phyloP scores from a whole-genome alignment of 306 rosid genomes.

The Pachyrhizus erosus region DNA sequence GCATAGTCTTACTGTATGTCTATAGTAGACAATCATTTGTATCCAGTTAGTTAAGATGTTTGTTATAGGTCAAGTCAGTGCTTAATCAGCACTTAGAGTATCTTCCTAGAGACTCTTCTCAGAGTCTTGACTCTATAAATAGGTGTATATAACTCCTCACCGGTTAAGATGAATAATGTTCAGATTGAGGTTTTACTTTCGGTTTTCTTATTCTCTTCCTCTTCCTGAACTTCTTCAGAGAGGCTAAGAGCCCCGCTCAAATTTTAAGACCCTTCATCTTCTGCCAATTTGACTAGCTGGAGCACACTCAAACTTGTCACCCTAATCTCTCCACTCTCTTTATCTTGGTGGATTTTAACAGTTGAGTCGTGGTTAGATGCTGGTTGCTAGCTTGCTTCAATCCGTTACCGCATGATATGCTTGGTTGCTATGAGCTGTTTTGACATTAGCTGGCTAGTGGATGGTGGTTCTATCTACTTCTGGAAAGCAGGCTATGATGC shows the following conservation, averaged over 20 bases:
- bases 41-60: too few relatives aligned
- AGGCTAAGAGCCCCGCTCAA: not conserved
- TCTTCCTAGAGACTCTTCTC: too few relatives aligned
- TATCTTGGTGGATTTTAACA: not conserved
- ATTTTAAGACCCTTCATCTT: not conserved
- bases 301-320: not conserved
- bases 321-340: not conserved
- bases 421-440: not conserved
- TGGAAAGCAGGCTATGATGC: not conserved
- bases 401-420: not conserved
- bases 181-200: too few relatives aligned
- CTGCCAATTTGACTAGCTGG: not conserved
- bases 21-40: too few relatives aligned
- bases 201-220: too few relatives aligned
- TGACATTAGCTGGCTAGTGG: not conserved
- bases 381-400: not conserved
- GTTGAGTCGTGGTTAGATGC: not conserved
- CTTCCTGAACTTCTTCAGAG: too few relatives aligned
- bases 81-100: too few relatives aligned
- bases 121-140: too few relatives aligned
- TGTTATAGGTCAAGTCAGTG: too few relatives aligned
- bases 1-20: too few relatives aligned
- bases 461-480: not conserved
- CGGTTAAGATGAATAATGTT: too few relatives aligned
- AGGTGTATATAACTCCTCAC: too few relatives aligned